Base-by-base conservation (phyloP, 1,139 yeast species). In the Geotrichum bryndzae region DNA sequence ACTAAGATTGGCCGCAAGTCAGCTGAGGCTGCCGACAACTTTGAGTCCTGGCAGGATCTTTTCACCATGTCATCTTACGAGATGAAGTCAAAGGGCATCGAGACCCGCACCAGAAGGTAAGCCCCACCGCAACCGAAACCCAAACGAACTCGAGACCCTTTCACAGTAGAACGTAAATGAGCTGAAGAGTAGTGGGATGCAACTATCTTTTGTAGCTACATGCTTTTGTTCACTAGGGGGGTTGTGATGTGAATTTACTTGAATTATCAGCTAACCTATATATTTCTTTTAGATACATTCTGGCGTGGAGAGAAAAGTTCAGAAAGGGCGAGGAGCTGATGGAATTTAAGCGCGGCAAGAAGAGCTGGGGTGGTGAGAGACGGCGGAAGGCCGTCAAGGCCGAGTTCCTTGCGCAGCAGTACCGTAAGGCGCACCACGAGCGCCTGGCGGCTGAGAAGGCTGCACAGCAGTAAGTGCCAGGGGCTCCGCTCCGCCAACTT, bases 301-400 rank as follows among this genome's bases (percentile, higher is more conserved):
- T 80, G 48, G 69, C 70, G 27, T 80, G 82, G 81, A 68, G 76
- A 54, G 80, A 81, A 62, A 75, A 74, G 63, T 80, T 75, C 67
- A 83, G 85, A 72, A 80, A 84, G 68, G 86, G 87, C 63, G 82
- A 81, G 65, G 81, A 83, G 23, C 78, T 88, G 63, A 71, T 78
- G 66, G 90, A 85, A 70, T 82, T 84, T 68, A 82, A 82, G 69
- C 75, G 80, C 67, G 91, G 95, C 18, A 82, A 79, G 76, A 92
- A 91, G 82, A 74, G 79, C 31, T 86, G 86, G 82, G 97, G 97
- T 51, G 97, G 97, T 72, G 97, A 91, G 76, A 83, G 97, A 74
- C 88, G 86, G 69, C 82, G 88, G 64, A 84, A 82, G 71, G 86
- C 87, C 54, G 85, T 83, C 59, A 76, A 82, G 63, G 96, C 96